Base-by-base conservation (phyloP, 2,329 filamentous ascomycete species). In the Ophiostoma montium region DNA sequence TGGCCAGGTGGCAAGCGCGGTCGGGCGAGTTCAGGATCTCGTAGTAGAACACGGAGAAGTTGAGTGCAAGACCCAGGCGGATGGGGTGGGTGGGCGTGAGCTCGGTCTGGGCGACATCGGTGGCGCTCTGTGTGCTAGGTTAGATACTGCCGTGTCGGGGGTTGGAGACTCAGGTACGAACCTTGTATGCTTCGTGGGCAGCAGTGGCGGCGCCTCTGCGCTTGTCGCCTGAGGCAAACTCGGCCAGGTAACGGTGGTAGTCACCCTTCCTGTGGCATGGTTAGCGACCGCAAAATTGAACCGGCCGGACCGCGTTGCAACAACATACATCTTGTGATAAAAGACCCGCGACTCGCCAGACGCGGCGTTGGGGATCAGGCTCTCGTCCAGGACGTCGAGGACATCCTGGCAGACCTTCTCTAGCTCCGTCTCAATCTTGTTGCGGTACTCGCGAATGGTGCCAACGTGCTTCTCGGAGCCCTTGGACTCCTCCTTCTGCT, bases 401-500 rank as follows among this genome's bases (percentile, higher is more conserved):
- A 96, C 92, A 65, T 96, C 90, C 67, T 95, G 84, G 74, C 90
- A 95, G 75, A 96, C 92, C 77, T 94, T 92, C 68, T 84, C 88
- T 53, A 96, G 83, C 75, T 96, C 90, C 62, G 76, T 75, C 80
- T 96, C 90, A 63, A 96, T 95, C 84, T 95, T 95, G 71, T 90
- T 82, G 67, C 90, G 89, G 80, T 96, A 96, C 70, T 95, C 88
- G 78, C 92, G 92, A 76, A 96, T 95, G 57, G 92, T 78, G 61
- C 73, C 70, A 59, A 95, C 88, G 72, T 95, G 89, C 61, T 81
- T 78, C 61, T 87, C 84, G 71, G 90, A 94, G 76, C 89, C 89
- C 84, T 96, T 96, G 66, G 86, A 92, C 76, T 96, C 90, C 76
- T 96, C 90, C 81, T 95, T 95, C 75, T 95, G 90, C 80, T 95